Conservation (phyloP, 163 green algal species). For the Trebouxia gelatinosa region DNA sequence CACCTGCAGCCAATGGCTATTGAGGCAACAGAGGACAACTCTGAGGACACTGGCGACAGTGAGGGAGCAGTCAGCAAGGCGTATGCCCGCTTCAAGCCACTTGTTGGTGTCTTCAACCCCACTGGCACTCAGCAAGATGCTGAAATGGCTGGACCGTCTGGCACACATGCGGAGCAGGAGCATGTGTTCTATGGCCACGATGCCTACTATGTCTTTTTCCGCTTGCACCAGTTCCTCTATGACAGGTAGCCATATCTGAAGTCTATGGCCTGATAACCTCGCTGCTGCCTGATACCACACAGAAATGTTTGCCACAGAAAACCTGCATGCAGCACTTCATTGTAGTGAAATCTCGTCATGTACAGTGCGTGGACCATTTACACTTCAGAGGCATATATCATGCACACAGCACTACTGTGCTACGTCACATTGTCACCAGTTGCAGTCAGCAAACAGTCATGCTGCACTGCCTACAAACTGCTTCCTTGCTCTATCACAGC, state of each 20-base stretch:
- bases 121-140: slow-evolving; percentile 10
- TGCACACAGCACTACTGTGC: background rate
- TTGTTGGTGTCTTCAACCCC: slow-evolving; percentile 34
- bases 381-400: background rate
- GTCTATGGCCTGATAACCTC: background rate
- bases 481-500: too few species aligned
- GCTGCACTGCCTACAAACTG: background rate
- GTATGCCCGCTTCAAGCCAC: slow-evolving; percentile 46
- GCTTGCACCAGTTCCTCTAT: slow-evolving; percentile 85
- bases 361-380: background rate
- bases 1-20: background rate
- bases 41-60: slow-evolving; percentile 23
- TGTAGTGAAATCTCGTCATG: background rate
- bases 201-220: slow-evolving; percentile 88
- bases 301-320: too few species aligned
- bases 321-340: background rate
- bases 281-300: too few species aligned
- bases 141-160: background rate
- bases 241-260: slow-evolving; percentile 48
- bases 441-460: background rate
- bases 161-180: background rate
- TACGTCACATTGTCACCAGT: background rate
- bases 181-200: slow-evolving; percentile 93
- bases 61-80: slow-evolving; percentile 11
- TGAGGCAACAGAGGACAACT: slow-evolving; percentile 16